Percentiles rank a stretch among this genome's conserved stretches.
These are phyloP conservation scores for Pseudotsuga menziesii DNA, from an alignment of 75 land plant genomes.

Conservation along the genomic window DNA sequence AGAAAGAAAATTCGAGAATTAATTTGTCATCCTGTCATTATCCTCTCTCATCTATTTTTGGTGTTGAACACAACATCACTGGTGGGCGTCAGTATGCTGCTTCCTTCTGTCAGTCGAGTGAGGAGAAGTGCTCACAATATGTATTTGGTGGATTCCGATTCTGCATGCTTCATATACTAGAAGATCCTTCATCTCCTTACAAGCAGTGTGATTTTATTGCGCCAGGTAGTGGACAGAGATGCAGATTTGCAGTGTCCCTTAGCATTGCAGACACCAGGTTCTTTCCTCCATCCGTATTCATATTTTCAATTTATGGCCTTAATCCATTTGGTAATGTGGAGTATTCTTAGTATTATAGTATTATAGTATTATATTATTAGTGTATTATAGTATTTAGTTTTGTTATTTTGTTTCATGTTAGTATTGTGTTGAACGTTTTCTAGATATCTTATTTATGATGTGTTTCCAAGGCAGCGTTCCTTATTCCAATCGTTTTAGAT, in stretches of 20 bases:
- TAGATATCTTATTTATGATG: too few relatives aligned
- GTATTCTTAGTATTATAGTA: too few relatives aligned
- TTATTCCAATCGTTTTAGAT: background rate
- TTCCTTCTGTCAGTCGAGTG: constrained; percentile 12
- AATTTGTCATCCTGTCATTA: background rate
- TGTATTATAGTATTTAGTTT: too few relatives aligned
- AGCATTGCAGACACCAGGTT: constrained; percentile 14
- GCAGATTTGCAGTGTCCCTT: constrained; percentile 22
- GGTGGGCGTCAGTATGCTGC: constrained; percentile 11
- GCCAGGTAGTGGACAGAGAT: constrained; percentile 5
- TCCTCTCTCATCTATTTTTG: background rate
- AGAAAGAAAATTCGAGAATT: background rate
- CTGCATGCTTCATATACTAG: constrained; percentile 28
- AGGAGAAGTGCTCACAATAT: constrained; percentile 16
- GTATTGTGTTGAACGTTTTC: too few relatives aligned
- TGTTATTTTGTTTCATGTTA: too few relatives aligned
- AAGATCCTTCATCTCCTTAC: constrained; percentile 28
- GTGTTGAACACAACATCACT: background rate
- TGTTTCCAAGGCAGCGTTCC: background rate
- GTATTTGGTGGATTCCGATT: constrained; percentile 17
- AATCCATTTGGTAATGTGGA: background rate
- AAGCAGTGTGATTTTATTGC: constrained; percentile 29
- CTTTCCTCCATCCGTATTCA: background rate
- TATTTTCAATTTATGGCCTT: background rate
- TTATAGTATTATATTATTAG: too few relatives aligned